These are phyloP conservation scores for Penstemon davidsonii DNA, from an alignment of 257 asterid genomes.

Conservation along the genomic window DNA sequence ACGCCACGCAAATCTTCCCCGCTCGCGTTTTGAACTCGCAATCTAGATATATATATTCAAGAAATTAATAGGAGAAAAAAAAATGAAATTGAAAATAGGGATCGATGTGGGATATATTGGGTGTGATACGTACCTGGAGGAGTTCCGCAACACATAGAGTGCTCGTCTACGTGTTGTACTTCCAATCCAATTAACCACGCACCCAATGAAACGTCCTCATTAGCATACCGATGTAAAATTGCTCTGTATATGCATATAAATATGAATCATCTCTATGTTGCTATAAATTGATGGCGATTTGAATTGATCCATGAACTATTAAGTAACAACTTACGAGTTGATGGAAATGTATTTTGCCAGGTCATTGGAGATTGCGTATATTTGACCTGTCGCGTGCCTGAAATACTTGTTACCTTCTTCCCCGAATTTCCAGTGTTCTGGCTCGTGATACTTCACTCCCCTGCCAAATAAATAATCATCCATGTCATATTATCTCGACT, in stretches of 20 bases:
- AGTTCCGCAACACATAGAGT: constrained; percentile 77
- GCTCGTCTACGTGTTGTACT: constrained; percentile 74
- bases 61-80: not conserved
- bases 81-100: no score
- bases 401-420: constrained; percentile 83
- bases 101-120: not conserved
- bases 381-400: constrained; percentile 88
- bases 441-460: constrained; percentile 75
- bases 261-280: no score
- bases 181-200: constrained; percentile 84
- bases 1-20: constrained; percentile 70
- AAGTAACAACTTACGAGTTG: constrained; percentile 51
- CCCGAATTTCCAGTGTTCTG: constrained; percentile 84
- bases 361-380: constrained; percentile 74
- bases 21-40: constrained; percentile 49
- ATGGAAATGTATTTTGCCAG: constrained; percentile 66
- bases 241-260: constrained; percentile 33
- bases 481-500: not conserved
- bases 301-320: not conserved
- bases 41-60: constrained; percentile 30
- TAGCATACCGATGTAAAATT: constrained; percentile 66
- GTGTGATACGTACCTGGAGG: constrained; percentile 51
- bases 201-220: constrained; percentile 77
- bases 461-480: constrained; percentile 32
- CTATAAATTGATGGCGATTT: no score